Conservation (phyloP, 305 asterid species). For the Solanum hybrid region DNA sequence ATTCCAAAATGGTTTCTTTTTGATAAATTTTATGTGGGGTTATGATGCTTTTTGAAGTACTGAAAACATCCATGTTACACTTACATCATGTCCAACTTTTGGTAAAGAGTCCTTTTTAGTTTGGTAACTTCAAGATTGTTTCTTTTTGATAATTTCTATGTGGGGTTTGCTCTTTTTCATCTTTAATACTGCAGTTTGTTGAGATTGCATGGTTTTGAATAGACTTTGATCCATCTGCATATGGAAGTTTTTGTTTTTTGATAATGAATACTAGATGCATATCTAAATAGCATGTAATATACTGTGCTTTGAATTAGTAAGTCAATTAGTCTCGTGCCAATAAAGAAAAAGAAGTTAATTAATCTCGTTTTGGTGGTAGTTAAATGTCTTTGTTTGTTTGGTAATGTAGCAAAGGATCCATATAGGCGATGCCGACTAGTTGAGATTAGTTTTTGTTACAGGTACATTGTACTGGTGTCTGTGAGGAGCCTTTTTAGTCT, state of each 20-base stretch:
- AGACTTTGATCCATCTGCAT: not conserved
- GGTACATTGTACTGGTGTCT: not conserved
- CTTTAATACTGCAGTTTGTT: not conserved
- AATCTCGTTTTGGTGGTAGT: not conserved
- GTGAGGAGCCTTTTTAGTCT: not conserved
- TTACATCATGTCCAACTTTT: not conserved
- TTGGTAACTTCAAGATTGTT: not conserved
- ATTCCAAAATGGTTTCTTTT: not conserved
- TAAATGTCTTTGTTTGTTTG: not conserved
- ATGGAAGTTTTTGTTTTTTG: not conserved
- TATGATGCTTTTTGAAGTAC: not conserved
- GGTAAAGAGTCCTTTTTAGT: not conserved
- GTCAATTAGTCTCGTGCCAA: not conserved
- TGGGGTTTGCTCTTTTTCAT: not conserved
- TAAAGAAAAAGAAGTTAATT: not conserved
- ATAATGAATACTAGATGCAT: not conserved
- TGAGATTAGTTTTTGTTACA: not conserved
- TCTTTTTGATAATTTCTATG: not conserved
- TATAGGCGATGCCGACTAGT: not conserved
- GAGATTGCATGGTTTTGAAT: not conserved
- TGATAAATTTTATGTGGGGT: not conserved
- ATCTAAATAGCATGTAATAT: not conserved
- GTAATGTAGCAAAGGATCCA: not conserved
- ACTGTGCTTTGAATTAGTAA: not conserved
- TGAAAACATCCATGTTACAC: not conserved